A percentile compares a stretch with the other conserved stretches of the same genome.
Conservation (phyloP, 305 asterid species). For the Ilex paraguariensis region DNA sequence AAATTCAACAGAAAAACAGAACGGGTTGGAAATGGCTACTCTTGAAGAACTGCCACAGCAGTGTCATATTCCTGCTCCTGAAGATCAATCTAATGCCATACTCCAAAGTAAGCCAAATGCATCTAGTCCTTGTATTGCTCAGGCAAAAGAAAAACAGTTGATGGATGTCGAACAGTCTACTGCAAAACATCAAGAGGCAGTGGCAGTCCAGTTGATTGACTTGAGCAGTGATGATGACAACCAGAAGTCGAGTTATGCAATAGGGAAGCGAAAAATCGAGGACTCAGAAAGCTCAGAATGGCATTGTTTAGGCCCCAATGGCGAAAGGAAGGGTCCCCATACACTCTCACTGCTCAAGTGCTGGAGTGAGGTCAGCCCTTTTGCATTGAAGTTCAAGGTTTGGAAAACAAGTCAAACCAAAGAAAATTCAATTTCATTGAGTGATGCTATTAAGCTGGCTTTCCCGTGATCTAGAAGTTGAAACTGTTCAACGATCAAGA, state of each 20-base stretch:
- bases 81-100: not conserved
- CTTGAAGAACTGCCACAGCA: not conserved
- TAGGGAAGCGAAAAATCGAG: slow-evolving; percentile 1
- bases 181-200: not conserved
- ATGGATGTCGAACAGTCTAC: not conserved
- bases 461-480: not conserved
- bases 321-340: not conserved
- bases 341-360: slow-evolving; percentile 13
- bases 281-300: slow-evolving; percentile 13
- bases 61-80: not conserved
- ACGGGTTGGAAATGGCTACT: not conserved
- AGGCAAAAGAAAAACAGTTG: not conserved
- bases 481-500: too few relatives aligned
- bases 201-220: not conserved
- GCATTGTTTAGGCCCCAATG: slow-evolving; percentile 12
- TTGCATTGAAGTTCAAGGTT: slow-evolving; percentile 14
- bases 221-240: slow-evolving; percentile 17
- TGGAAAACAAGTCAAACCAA: slow-evolving; percentile 19
- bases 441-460: slow-evolving; percentile 21
- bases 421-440: slow-evolving; percentile 14
- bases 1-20: not conserved
- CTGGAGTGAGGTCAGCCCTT: slow-evolving; percentile 4
- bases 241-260: not conserved
- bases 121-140: not conserved
- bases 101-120: not conserved